Evolutionary conservation across 371 early-diverging fungal species (phyloP), one percentile per base, ranked within the genome.

Genomic region (Rhizopus delemar): DNA sequence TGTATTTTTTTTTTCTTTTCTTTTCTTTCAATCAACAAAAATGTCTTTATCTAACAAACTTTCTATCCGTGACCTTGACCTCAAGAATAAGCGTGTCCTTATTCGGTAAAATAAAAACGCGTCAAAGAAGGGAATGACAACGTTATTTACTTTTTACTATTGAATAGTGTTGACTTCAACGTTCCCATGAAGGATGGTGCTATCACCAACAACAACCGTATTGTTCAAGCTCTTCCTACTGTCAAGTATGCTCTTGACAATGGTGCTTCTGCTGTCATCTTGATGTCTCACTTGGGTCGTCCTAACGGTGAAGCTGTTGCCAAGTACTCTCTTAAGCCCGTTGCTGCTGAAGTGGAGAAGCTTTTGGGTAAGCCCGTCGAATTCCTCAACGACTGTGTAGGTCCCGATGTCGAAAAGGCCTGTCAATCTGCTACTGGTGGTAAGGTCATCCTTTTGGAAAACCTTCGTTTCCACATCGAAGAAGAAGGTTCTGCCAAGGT

Each of bases 241-340:
- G 93, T 99, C 83, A 79, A 95, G 70, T 87, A 94, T 70, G 93
- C 93, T 39, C 75, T 98, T 55, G 87, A 93, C 11, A 73, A 92
- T 28, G 93, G 93, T 50, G 95, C 96, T 38, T 73, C 88, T 52
- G 82, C 92, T 60, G 93, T 99, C 45, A 88, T 99, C 53, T 86
- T 99, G 65, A 97, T 96, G 93, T 90, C 90, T 77, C 99, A 99
- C 83, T 85, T 99, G 60, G 99, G 99, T 61, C 93, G 99, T 66
- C 99, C 99, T 63, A 93, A 98, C 70, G 97, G 96, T 66, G 81
- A 95, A 75, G 85, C 72, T 51, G 89, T 88, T 8, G 66, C 85
- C 51, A 96, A 97, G 83, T 94, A 88, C 83, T 93, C 96, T 61
- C 83, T 99, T 63, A 86, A 86, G 74, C 97, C 99, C 39, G 94